Conservation (phyloP, 257 asterid species). For the Solanum pimpinellifolium region DNA sequence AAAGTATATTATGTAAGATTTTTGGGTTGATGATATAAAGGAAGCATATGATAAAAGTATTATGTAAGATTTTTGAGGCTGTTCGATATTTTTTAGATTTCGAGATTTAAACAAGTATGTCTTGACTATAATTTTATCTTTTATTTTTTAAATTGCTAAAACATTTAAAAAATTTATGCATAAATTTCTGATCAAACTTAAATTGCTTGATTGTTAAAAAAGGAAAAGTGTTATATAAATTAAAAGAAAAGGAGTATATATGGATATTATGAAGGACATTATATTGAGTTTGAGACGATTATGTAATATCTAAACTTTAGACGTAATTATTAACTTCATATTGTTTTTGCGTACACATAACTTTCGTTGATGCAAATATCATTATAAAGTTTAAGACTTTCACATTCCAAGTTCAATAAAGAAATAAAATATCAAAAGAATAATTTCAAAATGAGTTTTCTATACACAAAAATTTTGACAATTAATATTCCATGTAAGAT, state of each 20-base stretch:
- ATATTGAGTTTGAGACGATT: not conserved
- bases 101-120: too few species aligned
- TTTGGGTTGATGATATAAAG: not conserved
- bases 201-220: too few species aligned
- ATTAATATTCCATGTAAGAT: not conserved
- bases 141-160: too few species aligned
- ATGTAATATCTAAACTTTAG: not conserved
- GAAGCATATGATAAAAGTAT: not conserved
- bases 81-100: too few species aligned
- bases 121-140: too few species aligned
- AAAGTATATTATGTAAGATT: too few species aligned
- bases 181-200: too few species aligned
- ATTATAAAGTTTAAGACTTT: not conserved
- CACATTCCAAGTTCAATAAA: not conserved
- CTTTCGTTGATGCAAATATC: not conserved
- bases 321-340: not conserved
- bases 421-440: not conserved
- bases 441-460: not conserved
- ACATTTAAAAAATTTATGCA: too few species aligned
- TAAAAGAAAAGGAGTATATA: too few species aligned
- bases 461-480: not conserved
- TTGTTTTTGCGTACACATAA: not conserved
- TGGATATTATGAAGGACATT: not conserved
- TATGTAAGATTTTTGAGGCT: not conserved
- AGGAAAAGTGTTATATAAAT: too few species aligned